These are phyloP conservation scores for Penicillium sp. DNA, from an alignment of 2,329 filamentous ascomycete genomes.

Conservation along the genomic window DNA sequence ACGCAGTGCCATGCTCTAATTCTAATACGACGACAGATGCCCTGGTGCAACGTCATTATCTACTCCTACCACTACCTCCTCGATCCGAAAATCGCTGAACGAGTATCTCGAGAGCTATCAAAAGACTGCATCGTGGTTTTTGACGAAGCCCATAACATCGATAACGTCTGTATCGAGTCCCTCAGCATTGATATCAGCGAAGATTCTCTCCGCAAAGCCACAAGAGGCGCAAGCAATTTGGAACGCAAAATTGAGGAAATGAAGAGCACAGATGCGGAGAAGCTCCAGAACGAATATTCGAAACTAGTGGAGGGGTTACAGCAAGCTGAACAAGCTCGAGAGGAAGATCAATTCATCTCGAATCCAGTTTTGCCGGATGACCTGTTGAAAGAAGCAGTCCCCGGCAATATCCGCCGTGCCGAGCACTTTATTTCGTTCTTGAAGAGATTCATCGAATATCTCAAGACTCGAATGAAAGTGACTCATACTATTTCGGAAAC, in stretches of 20 bases:
- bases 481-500: constrained; percentile 97
- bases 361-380: constrained; percentile 94
- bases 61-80: constrained; percentile 99
- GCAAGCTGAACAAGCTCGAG: constrained; percentile 81
- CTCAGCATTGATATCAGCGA: constrained; percentile 96
- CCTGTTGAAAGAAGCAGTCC: constrained; percentile 89
- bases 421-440: constrained; percentile 96
- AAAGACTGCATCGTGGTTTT: constrained; percentile 99
- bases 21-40: constrained; percentile 65
- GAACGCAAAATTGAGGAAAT: constrained; percentile 90
- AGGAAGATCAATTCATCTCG: constrained; percentile 95
- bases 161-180: constrained; percentile 98
- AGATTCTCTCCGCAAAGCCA: constrained; percentile 87
- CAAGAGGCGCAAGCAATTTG: constrained; percentile 83
- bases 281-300: constrained; percentile 90
- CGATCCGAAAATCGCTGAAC: constrained; percentile 94
- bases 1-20: neutral
- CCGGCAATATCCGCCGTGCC: constrained; percentile 91
- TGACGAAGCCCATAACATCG: constrained; percentile 98
- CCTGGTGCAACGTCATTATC: constrained; percentile 98
- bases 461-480: constrained; percentile 98
- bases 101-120: constrained; percentile 91
- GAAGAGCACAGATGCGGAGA: constrained; percentile 92
- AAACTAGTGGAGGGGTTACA: constrained; percentile 91
- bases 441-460: constrained; percentile 94